These are phyloP conservation scores for Sarocladium strictum DNA, from an alignment of 2,329 filamentous ascomycete genomes.

Conservation along the genomic window DNA sequence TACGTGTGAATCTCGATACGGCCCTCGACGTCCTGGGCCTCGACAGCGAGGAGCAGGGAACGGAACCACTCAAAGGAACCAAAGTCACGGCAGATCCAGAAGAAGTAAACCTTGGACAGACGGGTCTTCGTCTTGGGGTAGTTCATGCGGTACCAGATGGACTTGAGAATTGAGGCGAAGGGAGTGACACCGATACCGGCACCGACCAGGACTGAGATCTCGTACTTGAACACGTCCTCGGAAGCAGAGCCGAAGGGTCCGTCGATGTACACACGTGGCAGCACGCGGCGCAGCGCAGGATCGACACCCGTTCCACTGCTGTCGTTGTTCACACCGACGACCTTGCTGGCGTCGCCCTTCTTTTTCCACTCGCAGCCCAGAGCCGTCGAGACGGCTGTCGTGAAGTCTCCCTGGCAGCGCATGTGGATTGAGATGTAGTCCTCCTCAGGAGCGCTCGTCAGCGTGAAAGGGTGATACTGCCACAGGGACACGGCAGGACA, in stretches of 20 bases:
- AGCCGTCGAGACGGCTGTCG: conserved; percentile 59
- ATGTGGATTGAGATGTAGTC: conserved; percentile 87
- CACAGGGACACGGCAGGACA: conserved; percentile 80
- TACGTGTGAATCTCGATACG: conserved; percentile 88
- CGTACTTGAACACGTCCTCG: conserved; percentile 86
- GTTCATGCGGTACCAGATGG: conserved; percentile 91
- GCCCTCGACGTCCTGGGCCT: conserved; percentile 77
- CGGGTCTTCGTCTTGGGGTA: conserved; percentile 75
- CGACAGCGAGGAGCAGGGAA: conserved; percentile 75
- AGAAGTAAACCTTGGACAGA: conserved; percentile 83
- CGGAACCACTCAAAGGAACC: conserved; percentile 88
- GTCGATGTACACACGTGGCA: conserved; percentile 77
- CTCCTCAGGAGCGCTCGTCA: conserved; percentile 83
- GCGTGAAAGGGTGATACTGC: conserved; percentile 84
- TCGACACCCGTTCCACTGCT: conserved; percentile 54
- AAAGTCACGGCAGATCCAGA: conserved; percentile 88
- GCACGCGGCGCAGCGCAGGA: conserved; percentile 63
- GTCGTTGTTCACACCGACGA: conserved; percentile 56
- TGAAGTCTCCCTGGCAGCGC: conserved; percentile 78
- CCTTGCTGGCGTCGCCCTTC: conserved; percentile 47
- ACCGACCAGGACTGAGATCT: conserved; percentile 71
- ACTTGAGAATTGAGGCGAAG: conserved; percentile 82
- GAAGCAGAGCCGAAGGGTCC: conserved; percentile 82
- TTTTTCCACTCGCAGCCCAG: conserved; percentile 71
- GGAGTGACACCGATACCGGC: conserved; percentile 84